These are phyloP conservation scores for Lupinus albus DNA, from an alignment of 306 rosid genomes.

Conservation along the genomic window DNA sequence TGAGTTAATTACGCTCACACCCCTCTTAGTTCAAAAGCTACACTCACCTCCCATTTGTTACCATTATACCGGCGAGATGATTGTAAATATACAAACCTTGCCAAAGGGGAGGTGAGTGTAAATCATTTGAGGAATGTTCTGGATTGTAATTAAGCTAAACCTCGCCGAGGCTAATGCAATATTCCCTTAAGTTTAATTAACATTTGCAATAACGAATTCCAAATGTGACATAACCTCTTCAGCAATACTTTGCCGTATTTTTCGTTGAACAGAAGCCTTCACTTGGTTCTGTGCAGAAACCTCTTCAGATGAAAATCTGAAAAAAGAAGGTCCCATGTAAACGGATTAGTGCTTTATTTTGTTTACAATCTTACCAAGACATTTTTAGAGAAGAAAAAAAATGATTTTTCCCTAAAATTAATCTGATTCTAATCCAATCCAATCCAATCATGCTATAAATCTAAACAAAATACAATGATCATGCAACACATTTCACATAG, in stretches of 20 bases:
- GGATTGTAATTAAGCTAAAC: too few species aligned
- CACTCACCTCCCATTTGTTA: too few species aligned
- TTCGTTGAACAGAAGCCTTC: slow-evolving; percentile 94
- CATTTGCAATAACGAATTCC: neutral
- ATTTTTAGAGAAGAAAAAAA: too few species aligned
- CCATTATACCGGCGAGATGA: too few species aligned
- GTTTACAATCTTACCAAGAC: neutral
- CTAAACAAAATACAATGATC: too few species aligned
- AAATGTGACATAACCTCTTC: slow-evolving; percentile 69
- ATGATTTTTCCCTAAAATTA: neutral
- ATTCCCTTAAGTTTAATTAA: neutral
- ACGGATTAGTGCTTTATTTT: neutral
- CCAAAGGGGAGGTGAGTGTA: too few species aligned
- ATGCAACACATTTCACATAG: neutral
- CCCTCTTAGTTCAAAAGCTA: too few species aligned
- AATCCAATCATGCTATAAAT: neutral
- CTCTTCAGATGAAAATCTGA: slow-evolving; percentile 85
- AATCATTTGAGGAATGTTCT: too few species aligned
- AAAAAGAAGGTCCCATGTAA: neutral
- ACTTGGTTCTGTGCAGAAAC: slow-evolving; percentile 99
- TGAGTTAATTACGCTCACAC: too few species aligned
- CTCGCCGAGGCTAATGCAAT: too few species aligned
- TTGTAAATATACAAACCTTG: too few species aligned
- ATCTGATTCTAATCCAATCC: neutral
- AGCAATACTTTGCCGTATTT: slow-evolving; percentile 91